A percentile compares a stretch with the other conserved stretches of the same genome.
These are phyloP conservation scores for Cyberlindnera lachancei DNA, from an alignment of 805 yeast species.

Conservation along the genomic window DNA sequence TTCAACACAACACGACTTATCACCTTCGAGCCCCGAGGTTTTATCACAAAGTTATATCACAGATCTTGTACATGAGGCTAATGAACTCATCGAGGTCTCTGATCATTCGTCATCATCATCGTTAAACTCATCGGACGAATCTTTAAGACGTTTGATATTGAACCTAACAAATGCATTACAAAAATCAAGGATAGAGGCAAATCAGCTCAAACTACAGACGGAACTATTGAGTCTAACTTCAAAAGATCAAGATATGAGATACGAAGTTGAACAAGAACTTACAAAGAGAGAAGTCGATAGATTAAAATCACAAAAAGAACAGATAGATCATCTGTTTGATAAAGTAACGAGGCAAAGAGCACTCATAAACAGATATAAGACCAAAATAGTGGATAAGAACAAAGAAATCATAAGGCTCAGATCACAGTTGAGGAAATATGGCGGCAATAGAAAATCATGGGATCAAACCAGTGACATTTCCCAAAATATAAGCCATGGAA, in stretches of 20 bases:
- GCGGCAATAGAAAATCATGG: constrained; percentile 1
- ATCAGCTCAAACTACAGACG: constrained; percentile 29
- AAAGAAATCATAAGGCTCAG: constrained; percentile 35
- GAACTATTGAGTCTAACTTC: constrained; percentile 36
- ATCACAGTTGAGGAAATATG: constrained; percentile 3
- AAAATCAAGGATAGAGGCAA: constrained; percentile 23
- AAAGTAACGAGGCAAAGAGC: constrained; percentile 34
- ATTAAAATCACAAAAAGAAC: constrained; percentile 26
- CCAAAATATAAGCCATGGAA: too few species aligned
- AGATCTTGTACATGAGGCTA: constrained; percentile 1
- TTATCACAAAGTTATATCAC: constrained; percentile 3
- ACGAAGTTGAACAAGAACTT: constrained; percentile 40
- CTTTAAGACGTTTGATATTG: constrained; percentile 8
- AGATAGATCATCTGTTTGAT: constrained; percentile 28
- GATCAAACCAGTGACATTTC: constrained; percentile 1
- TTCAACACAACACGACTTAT: background rate
- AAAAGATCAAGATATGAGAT: constrained; percentile 36
- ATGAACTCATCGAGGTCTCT: constrained; percentile 1
- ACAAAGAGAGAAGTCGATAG: constrained; percentile 40
- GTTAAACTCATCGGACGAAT: constrained; percentile 4
- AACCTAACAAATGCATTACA: constrained; percentile 18
- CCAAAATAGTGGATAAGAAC: constrained; percentile 35
- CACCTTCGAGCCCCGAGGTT: background rate
- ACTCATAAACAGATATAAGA: constrained; percentile 37
- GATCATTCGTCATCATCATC: too few species aligned